Percentiles rank a stretch among this genome's conserved stretches.
phyloP scores from a whole-genome alignment of 2,329 filamentous ascomycete genomes.

The Rhynchosporium secalis region DNA sequence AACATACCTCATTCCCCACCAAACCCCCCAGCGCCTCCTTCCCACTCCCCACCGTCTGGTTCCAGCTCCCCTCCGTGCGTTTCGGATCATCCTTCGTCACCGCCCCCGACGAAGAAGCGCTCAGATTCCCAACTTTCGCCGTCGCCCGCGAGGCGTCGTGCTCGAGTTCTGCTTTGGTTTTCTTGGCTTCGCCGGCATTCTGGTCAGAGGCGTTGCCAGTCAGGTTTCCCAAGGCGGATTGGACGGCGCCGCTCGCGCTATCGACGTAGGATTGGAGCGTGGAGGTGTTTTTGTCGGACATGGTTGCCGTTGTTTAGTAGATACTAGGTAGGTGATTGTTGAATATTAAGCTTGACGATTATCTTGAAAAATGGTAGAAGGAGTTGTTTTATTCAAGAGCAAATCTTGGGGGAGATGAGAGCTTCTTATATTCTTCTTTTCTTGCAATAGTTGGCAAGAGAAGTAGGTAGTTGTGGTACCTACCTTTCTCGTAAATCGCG shows the following conservation, averaged over 20 bases:
- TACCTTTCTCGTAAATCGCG: slow-evolving; percentile 13
- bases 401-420: too few relatives aligned
- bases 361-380: slow-evolving; percentile 6
- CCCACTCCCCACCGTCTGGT: slow-evolving; percentile 83
- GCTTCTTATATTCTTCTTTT: too few relatives aligned
- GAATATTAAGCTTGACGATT: neutral
- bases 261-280: slow-evolving; percentile 79
- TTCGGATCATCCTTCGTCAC: slow-evolving; percentile 71
- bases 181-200: slow-evolving; percentile 47
- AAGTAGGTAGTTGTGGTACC: too few relatives aligned
- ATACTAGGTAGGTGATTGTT: slow-evolving; percentile 8
- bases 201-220: slow-evolving; percentile 69
- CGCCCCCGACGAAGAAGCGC: slow-evolving; percentile 68
- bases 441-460: too few relatives aligned
- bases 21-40: slow-evolving; percentile 81
- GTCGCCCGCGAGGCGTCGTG: slow-evolving; percentile 74
- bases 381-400: neutral
- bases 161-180: slow-evolving; percentile 65
- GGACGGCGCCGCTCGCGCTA: slow-evolving; percentile 69
- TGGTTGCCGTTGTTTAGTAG: slow-evolving; percentile 38
- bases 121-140: slow-evolving; percentile 70
- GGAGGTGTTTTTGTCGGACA: slow-evolving; percentile 59
- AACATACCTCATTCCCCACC: slow-evolving; percentile 66
- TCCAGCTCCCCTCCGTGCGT: slow-evolving; percentile 72
- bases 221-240: slow-evolving; percentile 69